A percentile compares a stretch with the other conserved stretches of the same genome.
Conservation (phyloP, 768 basidiomycete genomes). For the Suillus hirtellus region DNA sequence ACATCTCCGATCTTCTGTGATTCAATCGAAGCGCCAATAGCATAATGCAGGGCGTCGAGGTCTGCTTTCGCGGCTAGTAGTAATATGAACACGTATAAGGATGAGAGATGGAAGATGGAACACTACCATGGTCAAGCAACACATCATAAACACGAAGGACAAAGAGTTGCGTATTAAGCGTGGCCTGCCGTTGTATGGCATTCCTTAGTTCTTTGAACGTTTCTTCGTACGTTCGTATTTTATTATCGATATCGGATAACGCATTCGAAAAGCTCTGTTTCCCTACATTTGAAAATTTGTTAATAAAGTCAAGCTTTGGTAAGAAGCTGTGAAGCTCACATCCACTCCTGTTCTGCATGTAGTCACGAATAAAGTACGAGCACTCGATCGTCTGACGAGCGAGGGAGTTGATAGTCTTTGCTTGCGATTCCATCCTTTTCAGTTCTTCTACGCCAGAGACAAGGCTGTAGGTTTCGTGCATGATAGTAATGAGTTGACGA, state of each 20-base stretch:
- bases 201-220: conserved; percentile 8
- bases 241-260: conserved; percentile 6
- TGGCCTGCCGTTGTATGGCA: conserved; percentile 6
- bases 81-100: background rate
- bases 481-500: conserved; percentile 7
- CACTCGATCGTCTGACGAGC: conserved; percentile 30
- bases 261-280: background rate
- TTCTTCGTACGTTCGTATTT: conserved; percentile 1
- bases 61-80: conserved; percentile 13
- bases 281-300: background rate
- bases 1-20: conserved; percentile 16
- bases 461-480: conserved; percentile 14
- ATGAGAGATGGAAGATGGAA: background rate
- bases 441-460: conserved; percentile 12
- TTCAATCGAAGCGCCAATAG: conserved; percentile 24
- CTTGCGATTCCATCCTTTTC: conserved; percentile 9
- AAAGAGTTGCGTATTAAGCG: background rate
- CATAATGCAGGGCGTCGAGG: conserved; percentile 23
- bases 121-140: background rate
- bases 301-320: background rate
- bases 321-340: conserved; percentile 16
- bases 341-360: conserved; percentile 22
- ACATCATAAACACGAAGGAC: conserved; percentile 8
- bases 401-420: conserved; percentile 14
- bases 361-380: conserved; percentile 31